Base-by-base conservation (phyloP, 1,284 basidiomycete genomes). In the Peniophora sp. region DNA sequence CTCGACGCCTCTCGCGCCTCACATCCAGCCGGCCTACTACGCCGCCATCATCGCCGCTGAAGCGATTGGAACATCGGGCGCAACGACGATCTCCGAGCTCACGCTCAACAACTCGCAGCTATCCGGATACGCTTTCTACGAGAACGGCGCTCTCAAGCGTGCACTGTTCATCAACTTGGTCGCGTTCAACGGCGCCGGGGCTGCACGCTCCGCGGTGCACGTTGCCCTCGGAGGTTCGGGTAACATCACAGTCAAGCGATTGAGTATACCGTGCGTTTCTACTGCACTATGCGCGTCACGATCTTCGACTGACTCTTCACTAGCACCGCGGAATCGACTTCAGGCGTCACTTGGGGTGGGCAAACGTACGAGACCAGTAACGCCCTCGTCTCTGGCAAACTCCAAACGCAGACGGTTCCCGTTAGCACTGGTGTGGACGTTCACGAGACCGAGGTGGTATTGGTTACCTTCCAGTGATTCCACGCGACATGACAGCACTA, bases 81-180 rank as follows among this genome's bases (percentile, higher is more conserved):
- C 53, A 3, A 69, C 77, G 0, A 64, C 67, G 46, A 67, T 79
- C 24, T 65, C 72, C 17, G 83, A 89, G 61, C 65, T 89, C 16
- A 47, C 55, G 1, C 67, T 83, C 22, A 61, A 72, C 53, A 66
- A 79, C 54, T 53, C 70, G n/a, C 68, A 72, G 46, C 63, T 85
- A 20, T 67, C 81, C 3, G 84, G 79, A 34, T 86, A 86, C 59
- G 83, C 78, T 1, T 76, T 81, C 50, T 86, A 72, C 61, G 79
- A 83, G 56, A 52, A 61, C 19, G 65, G 63, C 6, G 53, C 32
- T 5, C 68, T 85, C 36, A 67, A 56, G 0, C 73, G 79, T 17
- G 75, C 75, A 2, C 65, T 83, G 0, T 69, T 88, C 49, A 73
- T 85, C 58, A 83, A 85, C 61, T 72, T 71, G 0, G 63, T 71